Evolutionary conservation across 768 basidiomycete genomes (phyloP), one percentile per base, ranked within the genome.

Genomic region (Psilocybe subaeruginosa): DNA sequence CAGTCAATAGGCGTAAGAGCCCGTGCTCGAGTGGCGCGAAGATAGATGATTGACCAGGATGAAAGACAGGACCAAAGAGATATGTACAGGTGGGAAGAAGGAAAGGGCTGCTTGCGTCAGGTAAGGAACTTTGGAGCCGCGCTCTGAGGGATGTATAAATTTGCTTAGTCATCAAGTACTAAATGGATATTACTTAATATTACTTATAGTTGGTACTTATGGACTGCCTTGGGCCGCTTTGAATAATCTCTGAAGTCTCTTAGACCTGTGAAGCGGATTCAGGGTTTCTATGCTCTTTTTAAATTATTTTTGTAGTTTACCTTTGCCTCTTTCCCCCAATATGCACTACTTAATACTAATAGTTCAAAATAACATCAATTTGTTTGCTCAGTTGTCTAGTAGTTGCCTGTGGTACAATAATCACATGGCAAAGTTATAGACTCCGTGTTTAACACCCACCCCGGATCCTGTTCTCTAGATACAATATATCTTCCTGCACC

Each of bases 1-100:
- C 56, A 56, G 30, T 58, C 48, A 54, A 56, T 62, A 65, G 66
- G 65, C 61, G 59, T 64, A 56, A 56, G 59, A 65, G 65, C 61
- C 65, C 60, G 57, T 52, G 58, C 55, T 55, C 12, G 31, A 45
- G 27, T 39, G 43, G 23, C 29, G 8, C 35, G 39, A 30, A 7
- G 6, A 45, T 11, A 54, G 19, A 51, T 51, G 30, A 31, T 53
- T 53, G 48, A 61, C 49, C 45, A 61, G 47, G 30, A 54, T 53
- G 16, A 16, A 14, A n/a, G 9, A 30, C 14, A 29, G 33, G 31
- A 53, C n/a, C 30, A 35, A 14, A 33, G 30, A 1, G 19, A 33
- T 17, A n/a, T 17, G 51, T 33, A 53, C n/a, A 35, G 41, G 63
- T 45, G 52, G 27, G 35, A 19, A 31, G 50, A 37, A 46, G 31